Evolutionary conservation across 208 protist genomes (phyloP).

Genomic region (Crithidia fasciculata): DNA sequence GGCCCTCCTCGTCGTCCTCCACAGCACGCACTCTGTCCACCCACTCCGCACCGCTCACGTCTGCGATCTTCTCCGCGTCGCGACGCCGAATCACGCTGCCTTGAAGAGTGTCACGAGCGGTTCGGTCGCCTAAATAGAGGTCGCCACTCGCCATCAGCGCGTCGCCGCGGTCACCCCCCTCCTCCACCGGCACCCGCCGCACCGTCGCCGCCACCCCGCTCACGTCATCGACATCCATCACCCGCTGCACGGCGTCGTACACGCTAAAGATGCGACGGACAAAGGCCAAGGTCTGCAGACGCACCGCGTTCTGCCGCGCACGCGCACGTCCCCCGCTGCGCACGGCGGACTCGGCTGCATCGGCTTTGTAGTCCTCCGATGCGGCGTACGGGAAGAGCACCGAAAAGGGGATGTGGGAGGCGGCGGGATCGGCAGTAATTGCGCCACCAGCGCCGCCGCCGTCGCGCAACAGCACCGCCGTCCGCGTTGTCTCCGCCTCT

Average conservation of each 20-base stretch:
- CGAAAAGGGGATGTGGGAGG: constrained; percentile 34
- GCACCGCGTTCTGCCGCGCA: constrained; percentile 22
- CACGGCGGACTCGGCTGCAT: background rate
- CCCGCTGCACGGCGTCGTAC: constrained; percentile 23
- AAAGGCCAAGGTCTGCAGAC: constrained; percentile 19
- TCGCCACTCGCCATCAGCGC: background rate
- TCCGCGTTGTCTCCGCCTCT: constrained; percentile 18
- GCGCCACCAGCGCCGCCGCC: no score
- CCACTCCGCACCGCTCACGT: background rate
- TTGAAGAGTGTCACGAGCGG: background rate
- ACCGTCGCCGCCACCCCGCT: constrained; percentile 23
- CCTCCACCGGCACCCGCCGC: background rate
- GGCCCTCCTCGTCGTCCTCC: constrained; percentile 14
- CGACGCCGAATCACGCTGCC: constrained; percentile 6
- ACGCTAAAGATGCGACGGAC: constrained; percentile 19
- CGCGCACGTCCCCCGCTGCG: constrained; percentile 26
- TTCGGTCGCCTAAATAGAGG: background rate
- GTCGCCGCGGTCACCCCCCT: background rate
- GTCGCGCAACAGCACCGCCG: constrained; percentile 21
- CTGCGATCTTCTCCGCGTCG: background rate
- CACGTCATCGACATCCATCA: constrained; percentile 32
- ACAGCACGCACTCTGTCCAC: constrained; percentile 14
- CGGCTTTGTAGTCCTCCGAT: constrained; percentile 7
- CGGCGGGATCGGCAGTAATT: background rate
- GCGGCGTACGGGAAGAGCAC: constrained; percentile 55